Evolutionary conservation across 2,329 filamentous ascomycete genomes (phyloP).

Genomic region (Epichloe festucae): DNA sequence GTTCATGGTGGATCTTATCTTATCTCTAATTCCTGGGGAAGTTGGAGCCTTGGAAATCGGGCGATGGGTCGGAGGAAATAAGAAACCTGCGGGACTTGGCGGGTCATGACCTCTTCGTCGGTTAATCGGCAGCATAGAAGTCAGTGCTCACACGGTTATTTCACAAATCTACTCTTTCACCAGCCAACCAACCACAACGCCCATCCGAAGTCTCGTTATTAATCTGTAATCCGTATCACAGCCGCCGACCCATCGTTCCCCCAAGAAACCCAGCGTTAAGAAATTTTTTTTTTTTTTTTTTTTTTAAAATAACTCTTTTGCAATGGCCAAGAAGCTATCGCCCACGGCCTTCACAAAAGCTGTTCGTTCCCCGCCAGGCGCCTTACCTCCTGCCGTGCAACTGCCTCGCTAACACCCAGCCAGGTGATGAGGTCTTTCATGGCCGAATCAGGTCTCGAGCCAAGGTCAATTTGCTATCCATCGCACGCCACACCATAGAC

Average conservation of each 20-base stretch:
- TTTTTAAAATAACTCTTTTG: background rate
- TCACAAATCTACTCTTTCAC: no score
- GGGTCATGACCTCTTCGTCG: no score
- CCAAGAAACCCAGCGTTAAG: no score
- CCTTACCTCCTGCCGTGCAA: background rate
- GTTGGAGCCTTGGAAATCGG: conserved; percentile 1
- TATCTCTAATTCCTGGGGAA: background rate
- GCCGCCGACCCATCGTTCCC: no score
- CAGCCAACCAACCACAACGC: no score
- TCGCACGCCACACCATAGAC: background rate
- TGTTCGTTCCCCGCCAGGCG: conserved; percentile 10
- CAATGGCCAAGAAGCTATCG: conserved; percentile 22
- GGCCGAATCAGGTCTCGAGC: conserved; percentile 75
- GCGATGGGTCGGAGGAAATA: background rate
- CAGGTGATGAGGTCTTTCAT: conserved; percentile 81
- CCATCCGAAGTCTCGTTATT: no score
- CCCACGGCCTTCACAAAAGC: conserved; percentile 23
- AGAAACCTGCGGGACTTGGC: no score
- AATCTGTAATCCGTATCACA: no score
- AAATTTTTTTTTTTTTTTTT: no score
- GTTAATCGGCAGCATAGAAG: no score
- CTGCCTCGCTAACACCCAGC: background rate
- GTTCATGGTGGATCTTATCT: background rate
- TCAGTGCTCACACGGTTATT: no score
- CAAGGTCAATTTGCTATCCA: conserved; percentile 43